A percentile compares a stretch with the other conserved stretches of the same genome.
Conservation (phyloP, 2,329 filamentous ascomycete species). For the Neonectria sp. region DNA sequence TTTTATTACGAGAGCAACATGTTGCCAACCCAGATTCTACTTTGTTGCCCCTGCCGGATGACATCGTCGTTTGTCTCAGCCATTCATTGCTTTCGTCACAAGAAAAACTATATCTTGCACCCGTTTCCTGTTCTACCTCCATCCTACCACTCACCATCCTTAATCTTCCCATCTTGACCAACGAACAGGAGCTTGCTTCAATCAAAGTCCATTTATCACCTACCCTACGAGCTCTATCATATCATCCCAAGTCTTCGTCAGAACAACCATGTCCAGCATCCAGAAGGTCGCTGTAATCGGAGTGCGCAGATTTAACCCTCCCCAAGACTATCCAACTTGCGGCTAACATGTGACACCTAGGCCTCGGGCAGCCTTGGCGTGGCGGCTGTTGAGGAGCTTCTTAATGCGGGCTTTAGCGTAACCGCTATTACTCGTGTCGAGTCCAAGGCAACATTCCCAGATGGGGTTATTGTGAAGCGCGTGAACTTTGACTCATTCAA, state of each 20-base stretch:
- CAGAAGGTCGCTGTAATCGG: neutral
- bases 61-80: neutral
- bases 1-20: no score
- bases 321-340: neutral
- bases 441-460: neutral
- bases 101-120: neutral
- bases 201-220: neutral
- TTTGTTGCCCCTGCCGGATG: neutral
- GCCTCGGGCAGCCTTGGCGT: neutral
- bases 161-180: neutral
- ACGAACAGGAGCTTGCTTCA: neutral
- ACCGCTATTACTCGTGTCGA: neutral
- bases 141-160: neutral
- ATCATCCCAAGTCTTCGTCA: neutral
- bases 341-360: neutral
- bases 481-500: neutral
- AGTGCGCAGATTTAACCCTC: neutral
- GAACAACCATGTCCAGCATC: neutral
- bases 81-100: neutral
- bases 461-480: neutral
- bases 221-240: neutral
- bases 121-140: neutral
- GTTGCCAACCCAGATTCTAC: no score
- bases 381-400: neutral
- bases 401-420: neutral